A percentile compares a stretch with the other conserved stretches of the same genome.
Evolutionary conservation across 2,329 filamentous ascomycete genomes (phyloP).

Genomic region (Knoxdaviesia capensis): DNA sequence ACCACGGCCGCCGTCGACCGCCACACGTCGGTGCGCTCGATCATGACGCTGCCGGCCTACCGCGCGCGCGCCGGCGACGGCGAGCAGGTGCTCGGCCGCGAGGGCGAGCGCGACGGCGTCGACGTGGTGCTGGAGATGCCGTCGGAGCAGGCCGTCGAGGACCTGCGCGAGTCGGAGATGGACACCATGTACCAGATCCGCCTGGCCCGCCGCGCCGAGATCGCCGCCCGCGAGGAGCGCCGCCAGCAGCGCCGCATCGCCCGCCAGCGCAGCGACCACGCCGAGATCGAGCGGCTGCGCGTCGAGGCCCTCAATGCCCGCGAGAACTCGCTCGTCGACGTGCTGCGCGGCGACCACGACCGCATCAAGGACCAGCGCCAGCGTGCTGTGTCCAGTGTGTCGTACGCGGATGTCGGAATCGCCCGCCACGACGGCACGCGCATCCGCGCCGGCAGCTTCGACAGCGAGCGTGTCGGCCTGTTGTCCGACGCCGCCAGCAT

Average conservation of each 20-base stretch:
- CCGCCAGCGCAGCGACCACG: conserved; percentile 46
- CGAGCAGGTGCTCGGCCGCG: conserved; percentile 68
- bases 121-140: conserved; percentile 79
- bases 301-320: conserved; percentile 28
- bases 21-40: conserved; percentile 72
- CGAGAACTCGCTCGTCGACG: conserved; percentile 33
- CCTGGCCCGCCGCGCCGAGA: conserved; percentile 51
- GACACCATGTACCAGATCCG: conserved; percentile 81
- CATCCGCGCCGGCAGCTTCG: conserved; percentile 50
- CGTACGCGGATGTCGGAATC: conserved; percentile 57
- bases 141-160: conserved; percentile 59
- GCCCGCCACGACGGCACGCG: conserved; percentile 61
- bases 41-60: conserved; percentile 85
- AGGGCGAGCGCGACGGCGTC: conserved; percentile 80
- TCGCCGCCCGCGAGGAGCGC: conserved; percentile 59
- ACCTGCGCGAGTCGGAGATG: conserved; percentile 74
- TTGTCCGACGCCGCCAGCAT: conserved; percentile 54
- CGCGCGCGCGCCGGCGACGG: conserved; percentile 49
- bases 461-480: conserved; percentile 52
- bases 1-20: conserved; percentile 39
- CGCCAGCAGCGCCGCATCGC: conserved; percentile 51
- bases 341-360: conserved; percentile 33
- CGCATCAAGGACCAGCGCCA: conserved; percentile 36
- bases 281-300: conserved; percentile 46
- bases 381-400: conserved; percentile 52